Evolutionary conservation across 2,329 filamentous ascomycete species (phyloP).

Genomic region (Teratosphaeria viscida): DNA sequence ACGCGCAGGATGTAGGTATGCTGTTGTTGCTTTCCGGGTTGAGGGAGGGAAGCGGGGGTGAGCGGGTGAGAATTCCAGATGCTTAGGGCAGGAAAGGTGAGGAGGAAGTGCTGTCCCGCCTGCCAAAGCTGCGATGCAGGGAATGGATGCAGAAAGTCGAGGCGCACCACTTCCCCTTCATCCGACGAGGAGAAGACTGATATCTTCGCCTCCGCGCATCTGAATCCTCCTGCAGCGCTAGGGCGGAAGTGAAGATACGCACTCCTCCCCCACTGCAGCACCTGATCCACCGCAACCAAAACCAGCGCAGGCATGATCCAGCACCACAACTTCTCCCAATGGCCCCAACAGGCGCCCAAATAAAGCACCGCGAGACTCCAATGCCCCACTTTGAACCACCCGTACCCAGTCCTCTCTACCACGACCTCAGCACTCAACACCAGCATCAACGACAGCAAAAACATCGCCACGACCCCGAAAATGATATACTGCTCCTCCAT

Average conservation of each 20-base stretch:
- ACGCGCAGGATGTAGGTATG: conserved; percentile 29
- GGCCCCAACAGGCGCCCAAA: conserved; percentile 64
- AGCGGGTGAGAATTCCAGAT: conserved; percentile 67
- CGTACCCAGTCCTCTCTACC: conserved; percentile 60
- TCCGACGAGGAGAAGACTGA: conserved; percentile 48
- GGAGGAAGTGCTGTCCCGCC: conserved; percentile 61
- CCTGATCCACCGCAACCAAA: conserved; percentile 56
- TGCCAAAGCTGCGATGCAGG: conserved; percentile 39
- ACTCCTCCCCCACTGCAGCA: conserved; percentile 31
- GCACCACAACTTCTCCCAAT: conserved; percentile 58
- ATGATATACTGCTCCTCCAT: conserved; percentile 58
- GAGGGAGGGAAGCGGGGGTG: conserved; percentile 49
- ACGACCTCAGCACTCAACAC: conserved; percentile 49
- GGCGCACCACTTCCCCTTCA: conserved; percentile 49
- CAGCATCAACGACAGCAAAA: conserved; percentile 51
- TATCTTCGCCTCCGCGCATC: conserved; percentile 41
- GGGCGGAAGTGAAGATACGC: conserved; percentile 2
- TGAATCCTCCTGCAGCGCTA: conserved; percentile 31
- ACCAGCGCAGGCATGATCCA: conserved; percentile 58
- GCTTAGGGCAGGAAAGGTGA: conserved; percentile 55
- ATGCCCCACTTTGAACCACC: conserved; percentile 63
- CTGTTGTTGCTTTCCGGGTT: conserved; percentile 14
- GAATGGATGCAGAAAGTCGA: conserved; percentile 50
- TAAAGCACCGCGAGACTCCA: conserved; percentile 65
- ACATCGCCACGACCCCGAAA: conserved; percentile 61